Conservation (phyloP, 2,329 filamentous ascomycete genomes). For the Penicillium sp. region DNA sequence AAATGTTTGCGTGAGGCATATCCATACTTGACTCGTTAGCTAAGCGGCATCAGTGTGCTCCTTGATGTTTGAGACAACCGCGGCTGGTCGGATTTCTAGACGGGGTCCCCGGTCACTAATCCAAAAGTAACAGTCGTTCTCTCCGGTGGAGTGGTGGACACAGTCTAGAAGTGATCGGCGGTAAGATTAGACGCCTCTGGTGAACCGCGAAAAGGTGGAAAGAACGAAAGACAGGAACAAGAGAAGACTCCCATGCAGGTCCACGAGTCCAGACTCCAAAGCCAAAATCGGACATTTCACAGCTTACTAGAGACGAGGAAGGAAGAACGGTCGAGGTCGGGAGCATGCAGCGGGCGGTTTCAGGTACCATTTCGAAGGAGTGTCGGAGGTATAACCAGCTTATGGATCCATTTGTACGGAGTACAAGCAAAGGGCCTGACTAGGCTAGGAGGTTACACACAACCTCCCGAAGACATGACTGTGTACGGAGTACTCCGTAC, state of each 20-base stretch:
- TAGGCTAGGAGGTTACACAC: neutral
- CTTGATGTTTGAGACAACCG: neutral
- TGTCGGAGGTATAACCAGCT: neutral
- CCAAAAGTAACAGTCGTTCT: neutral
- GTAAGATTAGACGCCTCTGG: neutral
- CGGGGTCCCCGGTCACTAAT: neutral
- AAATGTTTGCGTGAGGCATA: constrained; percentile 11
- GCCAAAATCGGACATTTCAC: neutral
- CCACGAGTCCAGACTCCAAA: neutral
- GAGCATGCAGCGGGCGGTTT: constrained; percentile 26
- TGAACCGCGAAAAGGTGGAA: constrained; percentile 5
- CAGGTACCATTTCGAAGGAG: constrained; percentile 23
- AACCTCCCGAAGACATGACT: neutral
- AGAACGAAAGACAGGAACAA: constrained; percentile 4
- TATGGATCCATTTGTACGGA: neutral
- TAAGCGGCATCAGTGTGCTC: neutral
- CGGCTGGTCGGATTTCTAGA: neutral
- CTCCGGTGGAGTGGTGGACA: neutral
- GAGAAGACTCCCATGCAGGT: constrained; percentile 5
- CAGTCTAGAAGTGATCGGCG: constrained; percentile 6
- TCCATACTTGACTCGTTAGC: neutral
- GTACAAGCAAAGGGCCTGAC: neutral
- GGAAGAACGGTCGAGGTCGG: neutral
- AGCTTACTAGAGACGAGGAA: neutral
- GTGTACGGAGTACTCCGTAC: neutral